phyloP scores from a whole-genome alignment of 2,329 filamentous ascomycete genomes.

The Apiospora sp. region DNA sequence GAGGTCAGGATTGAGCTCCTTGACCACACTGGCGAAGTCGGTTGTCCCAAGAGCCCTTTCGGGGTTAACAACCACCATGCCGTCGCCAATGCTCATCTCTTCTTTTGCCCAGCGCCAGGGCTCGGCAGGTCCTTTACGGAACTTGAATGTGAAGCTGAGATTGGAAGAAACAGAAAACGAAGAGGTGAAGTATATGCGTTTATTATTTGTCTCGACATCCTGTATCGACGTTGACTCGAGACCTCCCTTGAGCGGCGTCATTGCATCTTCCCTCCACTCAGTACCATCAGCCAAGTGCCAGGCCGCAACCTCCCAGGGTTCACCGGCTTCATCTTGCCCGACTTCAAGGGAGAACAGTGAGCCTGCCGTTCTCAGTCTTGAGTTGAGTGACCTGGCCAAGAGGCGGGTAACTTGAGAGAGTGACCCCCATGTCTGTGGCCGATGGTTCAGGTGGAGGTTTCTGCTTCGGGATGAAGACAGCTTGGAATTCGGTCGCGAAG shows the following conservation, averaged over 20 bases:
- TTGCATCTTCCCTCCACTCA: conserved; percentile 61
- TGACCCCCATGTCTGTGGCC: conserved; percentile 44
- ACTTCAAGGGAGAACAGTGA: conserved; percentile 77
- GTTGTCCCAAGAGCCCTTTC: conserved; percentile 42
- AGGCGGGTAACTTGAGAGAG: conserved; percentile 68
- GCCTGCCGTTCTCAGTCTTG: conserved; percentile 55
- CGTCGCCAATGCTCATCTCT: conserved; percentile 69
- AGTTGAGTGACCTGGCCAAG: conserved; percentile 77
- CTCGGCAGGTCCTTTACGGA: conserved; percentile 58
- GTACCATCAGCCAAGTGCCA: conserved; percentile 72
- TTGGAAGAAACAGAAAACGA: conserved; percentile 56
- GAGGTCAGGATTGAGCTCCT: conserved; percentile 63
- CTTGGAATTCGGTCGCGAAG: conserved; percentile 47
- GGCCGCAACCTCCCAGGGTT: conserved; percentile 75
- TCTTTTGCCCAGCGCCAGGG: conserved; percentile 78
- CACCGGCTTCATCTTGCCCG: conserved; percentile 58
- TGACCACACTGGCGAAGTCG: conserved; percentile 63
- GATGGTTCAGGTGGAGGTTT: conserved; percentile 41
- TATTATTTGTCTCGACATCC: conserved; percentile 41
- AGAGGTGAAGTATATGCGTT: conserved; percentile 62
- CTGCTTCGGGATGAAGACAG: conserved; percentile 48
- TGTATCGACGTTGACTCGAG: conserved; percentile 61
- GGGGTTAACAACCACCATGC: conserved; percentile 62
- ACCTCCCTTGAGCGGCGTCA: conserved; percentile 40
- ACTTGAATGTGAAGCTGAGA: conserved; percentile 75